These are phyloP conservation scores for Leishmania amazonensis DNA, from an alignment of 208 protist species.

Conservation along the genomic window DNA sequence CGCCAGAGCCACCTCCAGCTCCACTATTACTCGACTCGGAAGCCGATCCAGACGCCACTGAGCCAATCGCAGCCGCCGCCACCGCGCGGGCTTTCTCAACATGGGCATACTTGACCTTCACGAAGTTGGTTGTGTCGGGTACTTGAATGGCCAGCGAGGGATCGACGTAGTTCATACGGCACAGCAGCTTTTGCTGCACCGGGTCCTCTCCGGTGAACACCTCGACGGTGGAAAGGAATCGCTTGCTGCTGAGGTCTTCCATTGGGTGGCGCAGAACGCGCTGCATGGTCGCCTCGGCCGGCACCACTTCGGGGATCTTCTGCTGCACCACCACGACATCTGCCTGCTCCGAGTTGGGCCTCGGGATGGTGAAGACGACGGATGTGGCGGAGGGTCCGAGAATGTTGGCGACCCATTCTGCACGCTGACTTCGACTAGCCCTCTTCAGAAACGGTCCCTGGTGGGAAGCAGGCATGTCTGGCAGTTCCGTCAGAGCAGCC, in stretches of 20 bases:
- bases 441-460: neutral
- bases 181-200: constrained; percentile 71
- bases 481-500: neutral
- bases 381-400: constrained; percentile 35
- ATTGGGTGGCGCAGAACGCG: constrained; percentile 72
- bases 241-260: constrained; percentile 69
- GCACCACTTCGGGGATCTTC: constrained; percentile 22
- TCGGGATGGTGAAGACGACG: constrained; percentile 30
- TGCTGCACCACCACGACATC: constrained; percentile 22
- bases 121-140: constrained; percentile 69
- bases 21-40: neutral
- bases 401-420: constrained; percentile 69
- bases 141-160: constrained; percentile 64
- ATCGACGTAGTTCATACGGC: constrained; percentile 80
- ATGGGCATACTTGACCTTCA: constrained; percentile 82
- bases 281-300: constrained; percentile 50
- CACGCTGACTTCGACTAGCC: neutral
- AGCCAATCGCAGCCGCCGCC: neutral
- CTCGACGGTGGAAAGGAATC: constrained; percentile 79
- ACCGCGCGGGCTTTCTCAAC: constrained; percentile 10
- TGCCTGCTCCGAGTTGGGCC: constrained; percentile 20
- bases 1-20: neutral
- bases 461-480: neutral
- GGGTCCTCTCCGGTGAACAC: constrained; percentile 70
- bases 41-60: neutral